phyloP scores from a whole-genome alignment of 192 early-diverging fungal genomes.

The Backusella parvicylindrica region DNA sequence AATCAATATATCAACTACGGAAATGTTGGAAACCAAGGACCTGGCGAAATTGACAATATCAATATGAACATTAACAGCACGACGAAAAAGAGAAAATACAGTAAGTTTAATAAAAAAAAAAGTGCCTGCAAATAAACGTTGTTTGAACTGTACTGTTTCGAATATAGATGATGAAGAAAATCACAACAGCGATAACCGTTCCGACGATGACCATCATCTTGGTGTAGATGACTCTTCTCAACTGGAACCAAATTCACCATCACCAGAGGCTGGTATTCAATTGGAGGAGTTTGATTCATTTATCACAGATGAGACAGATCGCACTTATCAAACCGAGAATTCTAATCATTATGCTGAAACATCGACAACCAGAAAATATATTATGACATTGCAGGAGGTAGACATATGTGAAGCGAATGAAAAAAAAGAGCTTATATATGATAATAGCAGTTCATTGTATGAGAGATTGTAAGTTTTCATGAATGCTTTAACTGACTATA shows the following conservation, averaged over 20 bases:
- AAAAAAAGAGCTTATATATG: conserved; percentile 1
- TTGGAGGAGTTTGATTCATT: too few relatives aligned
- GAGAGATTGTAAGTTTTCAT: conserved; percentile 10
- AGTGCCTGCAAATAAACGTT: neutral
- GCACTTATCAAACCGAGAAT: neutral
- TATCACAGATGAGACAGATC: too few relatives aligned
- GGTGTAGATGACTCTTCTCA: too few relatives aligned
- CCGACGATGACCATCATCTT: too few relatives aligned
- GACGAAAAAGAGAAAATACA: neutral
- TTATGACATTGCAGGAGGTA: conserved; percentile 1
- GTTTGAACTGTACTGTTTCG: too few relatives aligned
- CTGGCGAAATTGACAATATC: neutral
- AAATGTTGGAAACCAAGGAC: neutral
- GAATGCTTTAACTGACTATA: neutral
- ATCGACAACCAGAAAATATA: neutral
- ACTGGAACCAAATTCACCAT: too few relatives aligned
- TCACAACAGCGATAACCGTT: too few relatives aligned
- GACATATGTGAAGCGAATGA: neutral
- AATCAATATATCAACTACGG: conserved; percentile 7
- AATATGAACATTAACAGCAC: neutral
- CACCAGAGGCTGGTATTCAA: too few relatives aligned
- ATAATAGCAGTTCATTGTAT: neutral
- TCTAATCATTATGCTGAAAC: neutral
- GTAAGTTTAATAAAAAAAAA: neutral
- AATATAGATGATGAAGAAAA: too few relatives aligned